phyloP scores from a whole-genome alignment of 495 filamentous ascomycete species.

The Lepidopterella palustris region DNA sequence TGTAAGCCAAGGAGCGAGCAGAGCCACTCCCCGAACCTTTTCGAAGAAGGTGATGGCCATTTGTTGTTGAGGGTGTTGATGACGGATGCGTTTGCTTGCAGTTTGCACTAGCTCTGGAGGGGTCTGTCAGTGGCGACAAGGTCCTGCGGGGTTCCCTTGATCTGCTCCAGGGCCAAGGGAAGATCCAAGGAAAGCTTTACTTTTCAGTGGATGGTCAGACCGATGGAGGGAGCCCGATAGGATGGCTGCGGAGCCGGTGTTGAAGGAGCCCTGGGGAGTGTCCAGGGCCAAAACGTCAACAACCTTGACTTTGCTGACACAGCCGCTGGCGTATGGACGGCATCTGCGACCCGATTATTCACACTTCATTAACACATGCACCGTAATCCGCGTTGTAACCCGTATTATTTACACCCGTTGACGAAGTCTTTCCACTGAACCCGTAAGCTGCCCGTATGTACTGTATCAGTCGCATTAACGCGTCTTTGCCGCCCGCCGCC shows the following conservation, averaged over 20 bases:
- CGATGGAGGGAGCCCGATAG: background rate
- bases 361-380: no score
- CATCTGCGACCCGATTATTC: no score
- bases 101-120: background rate
- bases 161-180: background rate
- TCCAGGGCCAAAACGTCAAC: background rate
- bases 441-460: no score
- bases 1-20: constrained; percentile 46
- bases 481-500: no score
- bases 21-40: constrained; percentile 39
- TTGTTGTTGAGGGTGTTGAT: background rate
- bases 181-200: background rate
- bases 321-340: no score
- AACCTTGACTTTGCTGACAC: background rate
- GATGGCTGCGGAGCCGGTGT: background rate
- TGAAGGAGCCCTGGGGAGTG: no score
- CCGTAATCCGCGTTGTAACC: no score
- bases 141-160: background rate
- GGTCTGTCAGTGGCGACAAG: background rate
- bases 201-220: background rate
- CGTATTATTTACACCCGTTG: no score
- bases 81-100: background rate
- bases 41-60: background rate
- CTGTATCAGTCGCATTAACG: no score
- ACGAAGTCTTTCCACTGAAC: no score